Conservation (phyloP, 1,284 basidiomycete genomes). For the Lignosus rhinocerotis region DNA sequence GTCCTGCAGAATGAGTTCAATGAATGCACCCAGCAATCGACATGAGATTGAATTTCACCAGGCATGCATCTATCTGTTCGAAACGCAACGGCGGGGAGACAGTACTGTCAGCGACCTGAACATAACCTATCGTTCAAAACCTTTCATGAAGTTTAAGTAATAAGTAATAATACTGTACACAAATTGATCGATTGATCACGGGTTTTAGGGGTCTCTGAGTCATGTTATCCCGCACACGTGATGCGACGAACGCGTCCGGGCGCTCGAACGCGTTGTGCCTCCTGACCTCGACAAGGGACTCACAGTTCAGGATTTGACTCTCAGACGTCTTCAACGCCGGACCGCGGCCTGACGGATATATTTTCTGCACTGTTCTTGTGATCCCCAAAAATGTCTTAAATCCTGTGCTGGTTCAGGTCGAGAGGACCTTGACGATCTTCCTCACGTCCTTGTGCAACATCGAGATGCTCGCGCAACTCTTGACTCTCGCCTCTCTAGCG, state of each 20-base stretch:
- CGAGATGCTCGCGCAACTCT: conserved; percentile 10
- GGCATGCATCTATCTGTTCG: no score
- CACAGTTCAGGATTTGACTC: not conserved
- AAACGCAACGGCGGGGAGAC: no score
- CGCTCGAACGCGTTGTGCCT: not conserved
- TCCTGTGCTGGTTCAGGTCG: not conserved
- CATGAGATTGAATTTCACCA: no score
- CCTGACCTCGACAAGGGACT: not conserved
- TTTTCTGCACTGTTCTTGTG: conserved; percentile 3
- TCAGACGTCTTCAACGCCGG: not conserved
- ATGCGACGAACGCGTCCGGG: not conserved
- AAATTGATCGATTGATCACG: no score
- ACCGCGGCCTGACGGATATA: not conserved
- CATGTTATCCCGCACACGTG: not conserved
- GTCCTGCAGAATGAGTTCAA: no score
- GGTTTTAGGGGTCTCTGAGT: no score
- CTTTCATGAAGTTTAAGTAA: no score
- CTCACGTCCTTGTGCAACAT: not conserved
- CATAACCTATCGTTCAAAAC: no score
- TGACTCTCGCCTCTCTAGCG: conserved; percentile 9
- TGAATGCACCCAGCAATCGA: no score
- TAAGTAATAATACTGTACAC: no score
- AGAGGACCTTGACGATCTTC: not conserved
- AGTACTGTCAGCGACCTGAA: no score
- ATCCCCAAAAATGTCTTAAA: not conserved